Evolutionary conservation across 1,139 yeast genomes (phyloP), one percentile per base, ranked within the genome.

Genomic region (Meyerozyma athensensis): DNA sequence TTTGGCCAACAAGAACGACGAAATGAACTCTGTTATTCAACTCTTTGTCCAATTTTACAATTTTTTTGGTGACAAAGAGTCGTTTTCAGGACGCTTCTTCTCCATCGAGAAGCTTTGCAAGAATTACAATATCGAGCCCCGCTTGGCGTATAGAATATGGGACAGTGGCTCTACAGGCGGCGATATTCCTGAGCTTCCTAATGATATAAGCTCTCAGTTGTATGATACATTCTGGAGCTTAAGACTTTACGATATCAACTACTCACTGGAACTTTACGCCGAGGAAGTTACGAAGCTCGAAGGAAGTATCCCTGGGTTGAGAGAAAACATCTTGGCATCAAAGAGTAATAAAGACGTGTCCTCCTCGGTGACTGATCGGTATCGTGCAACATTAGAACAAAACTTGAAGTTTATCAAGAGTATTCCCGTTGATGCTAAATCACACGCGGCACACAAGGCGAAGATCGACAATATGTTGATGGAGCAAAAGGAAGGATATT

Each of bases 101-200:
- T 57, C 80, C 0, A 56, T 82, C 17, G 57, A 63, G 2, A 71
- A 66, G 4, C 62, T 89, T 33, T 56, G 73, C 7, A 49, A 55
- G 6, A 61, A 67, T 1, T 83, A 71, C 49, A 68, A 72, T 3
- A 70, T 89, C 3, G 70, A 79, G 3, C 66, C 80, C 0, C 70
- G 73, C 24, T 84, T 92, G 86, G 81, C 82, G 0, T 87, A 84
- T 59, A 87, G 83, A 43, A 53, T 87, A 2, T 86, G 96, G 95
- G 13, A 72, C 97, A 51, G 67, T 70, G 18, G n/a, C 3, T 39
- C 40, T 35, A 48, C 51, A 41, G 50, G 38, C 9, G 43, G 43
- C 0, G 45, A 60, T 19, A 49, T 47, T 17, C 44, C 51, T 8
- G 20, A 32, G 1, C 34, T 40, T 76, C 28, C 28, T n/a, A n/a